Percentiles rank a stretch among this genome's conserved stretches.
Evolutionary conservation across 352 stramenopile genomes (phyloP).

Genomic region (Phytophthora megakarya): DNA sequence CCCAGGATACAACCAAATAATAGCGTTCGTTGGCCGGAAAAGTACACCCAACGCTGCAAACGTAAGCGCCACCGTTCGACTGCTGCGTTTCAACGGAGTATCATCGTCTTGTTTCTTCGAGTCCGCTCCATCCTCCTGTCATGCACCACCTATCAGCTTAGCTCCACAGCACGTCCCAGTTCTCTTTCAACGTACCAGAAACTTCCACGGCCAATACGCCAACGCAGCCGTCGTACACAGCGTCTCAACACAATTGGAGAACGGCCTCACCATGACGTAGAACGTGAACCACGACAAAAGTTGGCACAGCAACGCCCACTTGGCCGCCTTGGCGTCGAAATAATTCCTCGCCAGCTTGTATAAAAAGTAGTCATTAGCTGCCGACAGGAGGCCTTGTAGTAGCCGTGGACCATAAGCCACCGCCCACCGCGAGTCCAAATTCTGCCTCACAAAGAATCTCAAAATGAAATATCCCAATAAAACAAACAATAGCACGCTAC

Average conservation of each 20-base stretch:
- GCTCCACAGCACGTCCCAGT: not conserved
- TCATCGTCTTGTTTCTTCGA: conserved; percentile 48
- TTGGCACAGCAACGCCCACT: conserved; percentile 77
- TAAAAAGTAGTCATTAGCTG: conserved; percentile 72
- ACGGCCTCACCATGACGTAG: conserved; percentile 86
- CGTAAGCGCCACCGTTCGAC: conserved; percentile 48
- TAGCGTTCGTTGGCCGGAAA: conserved; percentile 79
- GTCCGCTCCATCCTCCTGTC: conserved; percentile 26
- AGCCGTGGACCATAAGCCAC: conserved; percentile 80
- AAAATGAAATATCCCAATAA: conserved; percentile 2
- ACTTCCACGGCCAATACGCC: conserved; percentile 79
- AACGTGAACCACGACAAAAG: conserved; percentile 88
- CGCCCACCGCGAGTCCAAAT: conserved; percentile 81
- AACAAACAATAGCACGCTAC: conserved; percentile 26
- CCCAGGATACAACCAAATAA: conserved; percentile 81
- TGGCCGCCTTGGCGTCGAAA: conserved; percentile 66
- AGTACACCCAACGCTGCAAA: conserved; percentile 77
- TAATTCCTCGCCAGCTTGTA: conserved; percentile 71
- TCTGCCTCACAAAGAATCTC: conserved; percentile 36
- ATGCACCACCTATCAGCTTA: conserved; percentile 3
- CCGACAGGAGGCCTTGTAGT: conserved; percentile 71
- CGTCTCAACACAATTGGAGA: conserved; percentile 87
- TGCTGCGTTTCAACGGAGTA: conserved; percentile 32
- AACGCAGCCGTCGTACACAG: conserved; percentile 78
- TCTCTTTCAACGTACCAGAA: conserved; percentile 41